phyloP scores from a whole-genome alignment of 1,139 yeast species.

The Magnusiomyces paraingens region DNA sequence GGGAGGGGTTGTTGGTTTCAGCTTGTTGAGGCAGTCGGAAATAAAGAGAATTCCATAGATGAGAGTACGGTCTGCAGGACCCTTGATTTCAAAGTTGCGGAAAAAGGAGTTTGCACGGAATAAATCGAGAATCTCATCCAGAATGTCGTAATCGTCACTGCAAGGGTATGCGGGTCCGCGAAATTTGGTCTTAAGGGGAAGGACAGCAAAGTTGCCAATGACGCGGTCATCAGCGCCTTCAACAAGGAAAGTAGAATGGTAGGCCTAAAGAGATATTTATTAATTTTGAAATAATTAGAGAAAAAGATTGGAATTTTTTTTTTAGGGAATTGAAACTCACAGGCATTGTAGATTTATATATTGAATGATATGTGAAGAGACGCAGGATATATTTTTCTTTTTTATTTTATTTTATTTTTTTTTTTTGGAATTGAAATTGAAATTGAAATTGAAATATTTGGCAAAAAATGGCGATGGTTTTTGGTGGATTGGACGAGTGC shows the following conservation, averaged over 20 bases:
- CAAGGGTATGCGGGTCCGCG: slow-evolving; percentile 92
- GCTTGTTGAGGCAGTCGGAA: slow-evolving; percentile 71
- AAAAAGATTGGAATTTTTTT: too few relatives aligned
- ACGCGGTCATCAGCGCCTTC: slow-evolving; percentile 31
- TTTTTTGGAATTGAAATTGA: too few relatives aligned
- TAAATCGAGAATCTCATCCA: slow-evolving; percentile 84
- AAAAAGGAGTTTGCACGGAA: slow-evolving; percentile 95
- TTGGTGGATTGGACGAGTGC: too few relatives aligned
- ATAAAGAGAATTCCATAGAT: slow-evolving; percentile 92
- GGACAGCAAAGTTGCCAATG: slow-evolving; percentile 64
- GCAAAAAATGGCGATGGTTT: too few relatives aligned
- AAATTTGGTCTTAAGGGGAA: slow-evolving; percentile 76
- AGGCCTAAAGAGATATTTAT: slow-evolving; percentile 53
- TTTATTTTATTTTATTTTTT: too few relatives aligned
- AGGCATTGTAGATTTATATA: too few relatives aligned
- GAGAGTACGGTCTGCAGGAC: slow-evolving; percentile 89
- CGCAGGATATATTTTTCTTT: too few relatives aligned
- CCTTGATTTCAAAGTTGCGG: slow-evolving; percentile 93
- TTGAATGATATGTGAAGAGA: too few relatives aligned
- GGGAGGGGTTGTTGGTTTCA: slow-evolving; percentile 34
- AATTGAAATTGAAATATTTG: too few relatives aligned
- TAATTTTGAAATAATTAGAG: too few relatives aligned
- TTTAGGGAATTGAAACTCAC: too few relatives aligned
- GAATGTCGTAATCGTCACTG: slow-evolving; percentile 76
- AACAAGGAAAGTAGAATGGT: slow-evolving; percentile 80